A percentile compares a stretch with the other conserved stretches of the same genome.
phyloP scores from a whole-genome alignment of 1,139 yeast genomes.

The Sugiyamaella castrensis region DNA sequence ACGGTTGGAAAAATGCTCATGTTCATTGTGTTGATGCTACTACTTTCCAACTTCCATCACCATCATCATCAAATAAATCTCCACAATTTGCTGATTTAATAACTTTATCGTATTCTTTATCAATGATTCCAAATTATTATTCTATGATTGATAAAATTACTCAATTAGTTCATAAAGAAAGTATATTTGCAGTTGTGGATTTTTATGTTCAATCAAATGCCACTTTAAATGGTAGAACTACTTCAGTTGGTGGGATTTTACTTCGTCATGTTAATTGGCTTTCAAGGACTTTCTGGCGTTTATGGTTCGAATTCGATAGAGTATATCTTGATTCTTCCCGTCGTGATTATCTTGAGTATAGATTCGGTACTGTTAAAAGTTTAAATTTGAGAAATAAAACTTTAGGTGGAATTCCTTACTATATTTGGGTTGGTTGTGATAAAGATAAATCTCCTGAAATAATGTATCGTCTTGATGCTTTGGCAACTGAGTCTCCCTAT shows the following conservation, averaged over 20 bases:
- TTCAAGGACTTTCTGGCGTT: slow-evolving; percentile 75
- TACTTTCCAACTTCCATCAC: slow-evolving; percentile 51
- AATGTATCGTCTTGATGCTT: slow-evolving; percentile 61
- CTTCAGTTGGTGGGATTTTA: slow-evolving; percentile 70
- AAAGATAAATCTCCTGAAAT: slow-evolving; percentile 59
- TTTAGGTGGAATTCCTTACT: slow-evolving; percentile 74
- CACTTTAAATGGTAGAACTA: slow-evolving; percentile 64
- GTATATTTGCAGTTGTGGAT: slow-evolving; percentile 69
- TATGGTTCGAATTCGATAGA: slow-evolving; percentile 84
- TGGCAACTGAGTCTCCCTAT: slow-evolving; percentile 79
- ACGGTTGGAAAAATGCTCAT: slow-evolving; percentile 63
- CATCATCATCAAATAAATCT: slow-evolving; percentile 24
- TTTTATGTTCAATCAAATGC: slow-evolving; percentile 73
- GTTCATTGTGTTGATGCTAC: slow-evolving; percentile 75
- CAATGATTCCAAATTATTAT: slow-evolving; percentile 82
- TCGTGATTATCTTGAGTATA: slow-evolving; percentile 77
- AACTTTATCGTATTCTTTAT: slow-evolving; percentile 74
- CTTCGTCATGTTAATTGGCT: slow-evolving; percentile 75
- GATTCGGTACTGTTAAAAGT: slow-evolving; percentile 75
- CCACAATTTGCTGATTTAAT: slow-evolving; percentile 55
- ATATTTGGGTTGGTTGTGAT: slow-evolving; percentile 80
- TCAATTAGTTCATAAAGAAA: slow-evolving; percentile 50
- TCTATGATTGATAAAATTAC: slow-evolving; percentile 73
- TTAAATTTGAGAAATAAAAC: slow-evolving; percentile 60
- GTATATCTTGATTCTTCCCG: slow-evolving; percentile 77